Conservation (phyloP, 495 filamentous ascomycete species). For the Penicillium parvum region DNA sequence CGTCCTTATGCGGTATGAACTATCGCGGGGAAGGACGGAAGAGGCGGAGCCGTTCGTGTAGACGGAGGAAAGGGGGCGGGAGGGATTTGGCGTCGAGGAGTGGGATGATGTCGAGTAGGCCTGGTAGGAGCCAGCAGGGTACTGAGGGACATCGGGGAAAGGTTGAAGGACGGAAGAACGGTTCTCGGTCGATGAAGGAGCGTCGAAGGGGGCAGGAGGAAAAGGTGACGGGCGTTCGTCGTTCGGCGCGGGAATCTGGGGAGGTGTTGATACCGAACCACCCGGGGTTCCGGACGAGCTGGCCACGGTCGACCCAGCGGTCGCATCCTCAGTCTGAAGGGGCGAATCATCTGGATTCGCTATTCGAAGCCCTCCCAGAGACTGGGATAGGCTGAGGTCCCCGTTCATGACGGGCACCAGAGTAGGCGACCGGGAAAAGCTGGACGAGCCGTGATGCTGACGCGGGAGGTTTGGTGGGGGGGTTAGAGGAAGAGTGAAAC, state of each 20-base stretch:
- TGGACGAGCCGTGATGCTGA: conserved; percentile 7
- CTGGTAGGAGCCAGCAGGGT: conserved; percentile 24
- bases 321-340: conserved; percentile 49
- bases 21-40: conserved; percentile 40
- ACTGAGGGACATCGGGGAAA: conserved; percentile 18
- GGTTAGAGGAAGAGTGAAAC: conserved; percentile 4
- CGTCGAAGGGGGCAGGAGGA: conserved; percentile 21
- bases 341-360: conserved; percentile 91
- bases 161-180: conserved; percentile 28
- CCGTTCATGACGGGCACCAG: conserved; percentile 66
- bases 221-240: conserved; percentile 20
- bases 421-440: neutral
- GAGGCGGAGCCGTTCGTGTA: conserved; percentile 47
- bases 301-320: conserved; percentile 23
- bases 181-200: conserved; percentile 19
- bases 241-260: conserved; percentile 11
- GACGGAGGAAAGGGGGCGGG: conserved; percentile 53
- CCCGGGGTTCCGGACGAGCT: conserved; percentile 22
- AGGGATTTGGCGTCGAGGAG: conserved; percentile 29
- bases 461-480: conserved; percentile 9
- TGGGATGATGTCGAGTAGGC: conserved; percentile 46
- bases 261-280: conserved; percentile 29
- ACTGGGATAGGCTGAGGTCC: conserved; percentile 87
- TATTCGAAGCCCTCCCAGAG: conserved; percentile 90
- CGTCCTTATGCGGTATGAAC: conserved; percentile 54